phyloP scores from a whole-genome alignment of 768 basidiomycete species.

The Epithele typhae region DNA sequence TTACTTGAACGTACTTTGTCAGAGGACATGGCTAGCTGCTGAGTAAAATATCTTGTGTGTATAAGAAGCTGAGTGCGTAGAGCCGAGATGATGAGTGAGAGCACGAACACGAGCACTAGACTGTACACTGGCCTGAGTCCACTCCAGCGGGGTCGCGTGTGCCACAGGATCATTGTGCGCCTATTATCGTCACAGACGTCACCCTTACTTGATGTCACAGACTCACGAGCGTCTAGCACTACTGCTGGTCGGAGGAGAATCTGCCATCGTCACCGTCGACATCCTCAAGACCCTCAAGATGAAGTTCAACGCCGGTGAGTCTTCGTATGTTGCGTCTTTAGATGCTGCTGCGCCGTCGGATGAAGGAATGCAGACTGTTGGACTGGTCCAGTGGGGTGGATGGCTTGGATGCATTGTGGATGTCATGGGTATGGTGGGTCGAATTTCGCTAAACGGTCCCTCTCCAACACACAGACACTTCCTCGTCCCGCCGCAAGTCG shows the following conservation, averaged over 20 bases:
- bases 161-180: no score
- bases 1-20: conserved; percentile 64
- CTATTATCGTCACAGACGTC: no score
- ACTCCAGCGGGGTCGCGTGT: no score
- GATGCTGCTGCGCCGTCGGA: conserved; percentile 19
- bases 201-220: no score
- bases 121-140: no score
- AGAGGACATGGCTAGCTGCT: conserved; percentile 25
- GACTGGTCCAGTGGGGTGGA: conserved; percentile 45
- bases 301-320: conserved; percentile 85
- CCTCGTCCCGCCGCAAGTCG: conserved; percentile 94
- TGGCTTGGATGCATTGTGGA: conserved; percentile 38
- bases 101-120: no score
- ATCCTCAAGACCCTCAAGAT: conserved; percentile 57
- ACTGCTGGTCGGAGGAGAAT: conserved; percentile 8
- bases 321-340: conserved; percentile 18
- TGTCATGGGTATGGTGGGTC: conserved; percentile 27
- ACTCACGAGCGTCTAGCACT: conserved; percentile 10
- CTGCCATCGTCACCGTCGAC: conserved; percentile 38
- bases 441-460: conserved; percentile 19
- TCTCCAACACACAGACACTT: conserved; percentile 67
- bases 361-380: conserved; percentile 25
- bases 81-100: neutral
- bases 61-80: neutral
- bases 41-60: conserved; percentile 1